Conservation (phyloP, 1,284 basidiomycete genomes). For the Flammula alnicola region DNA sequence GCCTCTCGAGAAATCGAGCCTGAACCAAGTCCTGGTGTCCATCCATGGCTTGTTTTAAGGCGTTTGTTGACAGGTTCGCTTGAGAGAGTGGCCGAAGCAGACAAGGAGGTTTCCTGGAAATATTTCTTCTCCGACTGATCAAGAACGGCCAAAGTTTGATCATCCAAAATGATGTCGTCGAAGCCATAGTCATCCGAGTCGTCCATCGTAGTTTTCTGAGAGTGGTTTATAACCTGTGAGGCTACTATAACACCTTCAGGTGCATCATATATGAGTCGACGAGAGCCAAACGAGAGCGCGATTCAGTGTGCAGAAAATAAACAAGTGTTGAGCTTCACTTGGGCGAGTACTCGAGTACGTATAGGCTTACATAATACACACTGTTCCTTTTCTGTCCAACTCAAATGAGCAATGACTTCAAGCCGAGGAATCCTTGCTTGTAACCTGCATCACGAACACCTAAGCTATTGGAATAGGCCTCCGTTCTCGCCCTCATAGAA, state of each 20-base stretch:
- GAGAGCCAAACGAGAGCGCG: too few relatives aligned
- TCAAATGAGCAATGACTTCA: conserved; percentile 1
- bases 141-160: conserved; percentile 60
- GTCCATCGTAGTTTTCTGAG: conserved; percentile 45
- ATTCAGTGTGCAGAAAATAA: too few relatives aligned
- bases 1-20: conserved; percentile 37
- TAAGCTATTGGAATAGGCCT: too few relatives aligned
- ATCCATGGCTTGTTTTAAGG: conserved; percentile 51
- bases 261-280: too few relatives aligned
- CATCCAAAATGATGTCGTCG: conserved; percentile 69
- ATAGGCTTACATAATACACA: conserved; percentile 7
- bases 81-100: conserved; percentile 22
- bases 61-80: conserved; percentile 55
- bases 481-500: background rate
- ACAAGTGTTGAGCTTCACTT: too few relatives aligned
- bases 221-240: background rate
- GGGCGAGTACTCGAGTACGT: too few relatives aligned
- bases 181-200: conserved; percentile 68
- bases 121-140: conserved; percentile 64
- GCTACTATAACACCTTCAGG: background rate
- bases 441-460: conserved; percentile 1
- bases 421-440: background rate
- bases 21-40: conserved; percentile 38
- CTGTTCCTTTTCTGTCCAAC: background rate
- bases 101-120: conserved; percentile 31